Conservation (phyloP, 768 basidiomycete genomes). For the Ephemerocybe angulata region DNA sequence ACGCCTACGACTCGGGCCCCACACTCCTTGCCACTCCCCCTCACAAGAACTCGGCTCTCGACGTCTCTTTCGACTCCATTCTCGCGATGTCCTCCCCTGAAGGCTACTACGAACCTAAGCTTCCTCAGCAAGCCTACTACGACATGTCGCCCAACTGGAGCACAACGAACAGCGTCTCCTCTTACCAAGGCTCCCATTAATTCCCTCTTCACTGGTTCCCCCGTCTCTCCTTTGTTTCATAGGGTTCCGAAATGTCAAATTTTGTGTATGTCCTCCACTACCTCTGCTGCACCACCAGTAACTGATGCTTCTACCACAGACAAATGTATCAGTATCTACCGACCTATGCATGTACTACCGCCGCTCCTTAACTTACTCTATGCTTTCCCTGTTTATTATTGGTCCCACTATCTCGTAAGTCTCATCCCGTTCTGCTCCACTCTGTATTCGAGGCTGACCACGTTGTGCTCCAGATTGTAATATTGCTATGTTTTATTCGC, state of each 20-base stretch:
- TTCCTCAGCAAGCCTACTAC: neutral
- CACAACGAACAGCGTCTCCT: neutral
- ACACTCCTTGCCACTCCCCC: conserved; percentile 1
- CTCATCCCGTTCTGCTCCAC: neutral
- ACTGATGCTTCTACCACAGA: neutral
- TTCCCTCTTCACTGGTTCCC: neutral
- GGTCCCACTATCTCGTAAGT: neutral
- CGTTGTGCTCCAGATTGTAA: too few species aligned
- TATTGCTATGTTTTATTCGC: too few species aligned
- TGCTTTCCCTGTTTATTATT: neutral
- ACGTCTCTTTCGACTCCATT: conserved; percentile 6
- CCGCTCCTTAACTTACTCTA: neutral
- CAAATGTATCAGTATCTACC: too few species aligned
- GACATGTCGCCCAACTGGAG: neutral
- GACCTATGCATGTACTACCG: too few species aligned
- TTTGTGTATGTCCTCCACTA: neutral
- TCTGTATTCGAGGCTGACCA: neutral
- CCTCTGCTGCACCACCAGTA: neutral
- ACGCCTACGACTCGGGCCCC: conserved; percentile 7
- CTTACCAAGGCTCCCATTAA: neutral
- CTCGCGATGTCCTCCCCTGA: conserved; percentile 4
- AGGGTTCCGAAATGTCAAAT: neutral
- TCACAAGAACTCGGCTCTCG: conserved; percentile 2
- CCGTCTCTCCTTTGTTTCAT: neutral
- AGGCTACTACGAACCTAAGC: conserved; percentile 6